phyloP scores from a whole-genome alignment of 805 yeast species.

The Yamadazyma phyllophila region DNA sequence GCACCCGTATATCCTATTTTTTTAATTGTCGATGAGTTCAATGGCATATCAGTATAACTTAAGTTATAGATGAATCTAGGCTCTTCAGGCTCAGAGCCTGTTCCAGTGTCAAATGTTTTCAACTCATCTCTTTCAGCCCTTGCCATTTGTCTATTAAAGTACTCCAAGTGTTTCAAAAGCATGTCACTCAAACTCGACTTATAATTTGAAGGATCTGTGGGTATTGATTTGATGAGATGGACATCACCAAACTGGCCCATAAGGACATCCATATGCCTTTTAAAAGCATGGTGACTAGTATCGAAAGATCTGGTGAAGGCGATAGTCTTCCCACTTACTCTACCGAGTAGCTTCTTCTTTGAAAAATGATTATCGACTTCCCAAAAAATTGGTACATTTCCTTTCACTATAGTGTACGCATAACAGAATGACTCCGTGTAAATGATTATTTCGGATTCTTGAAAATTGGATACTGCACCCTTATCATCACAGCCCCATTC shows the following conservation, averaged over 20 bases:
- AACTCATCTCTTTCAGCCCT: constrained; percentile 15
- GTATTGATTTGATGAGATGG: constrained; percentile 48
- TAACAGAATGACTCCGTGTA: constrained; percentile 41
- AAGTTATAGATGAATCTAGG: constrained; percentile 12
- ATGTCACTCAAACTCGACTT: constrained; percentile 47
- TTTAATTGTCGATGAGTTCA: constrained; percentile 30
- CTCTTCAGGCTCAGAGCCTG: constrained; percentile 5
- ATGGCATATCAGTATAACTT: constrained; percentile 28
- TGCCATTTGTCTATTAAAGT: constrained; percentile 24
- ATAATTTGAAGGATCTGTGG: constrained; percentile 36
- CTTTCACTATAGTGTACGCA: constrained; percentile 46
- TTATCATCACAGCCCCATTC: constrained; percentile 59
- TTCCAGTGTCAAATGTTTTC: constrained; percentile 15
- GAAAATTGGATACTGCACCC: constrained; percentile 51
- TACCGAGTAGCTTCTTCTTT: constrained; percentile 31
- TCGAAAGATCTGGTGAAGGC: constrained; percentile 52
- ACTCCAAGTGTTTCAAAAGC: constrained; percentile 35
- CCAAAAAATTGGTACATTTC: constrained; percentile 58
- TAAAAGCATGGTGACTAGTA: constrained; percentile 52
- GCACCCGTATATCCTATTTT: constrained; percentile 33
- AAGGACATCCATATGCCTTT: constrained; percentile 48
- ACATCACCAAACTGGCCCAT: constrained; percentile 49
- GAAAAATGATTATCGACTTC: constrained; percentile 45
- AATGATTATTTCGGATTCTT: constrained; percentile 50
- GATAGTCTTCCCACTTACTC: constrained; percentile 37